Evolutionary conservation across 2,329 filamentous ascomycete species (phyloP).

Genomic region (Aspergillus terreus): DNA sequence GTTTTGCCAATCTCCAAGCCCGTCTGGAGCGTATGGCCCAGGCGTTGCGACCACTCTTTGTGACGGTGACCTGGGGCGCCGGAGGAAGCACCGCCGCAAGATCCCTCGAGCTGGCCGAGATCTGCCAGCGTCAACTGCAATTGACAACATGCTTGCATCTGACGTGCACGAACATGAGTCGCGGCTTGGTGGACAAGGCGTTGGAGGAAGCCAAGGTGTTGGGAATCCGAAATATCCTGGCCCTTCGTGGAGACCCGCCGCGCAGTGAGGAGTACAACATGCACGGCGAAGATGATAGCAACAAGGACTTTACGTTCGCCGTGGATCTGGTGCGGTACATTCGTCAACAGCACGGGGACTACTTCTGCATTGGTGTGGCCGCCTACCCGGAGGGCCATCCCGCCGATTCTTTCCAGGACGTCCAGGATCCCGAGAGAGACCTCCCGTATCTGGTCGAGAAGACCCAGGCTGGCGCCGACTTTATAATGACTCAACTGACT

Average conservation of each 20-base stretch:
- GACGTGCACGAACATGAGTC: constrained; percentile 97
- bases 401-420: constrained; percentile 83
- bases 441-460: constrained; percentile 88
- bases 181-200: constrained; percentile 77
- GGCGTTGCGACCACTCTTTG: constrained; percentile 85
- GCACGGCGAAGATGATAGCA: constrained; percentile 57
- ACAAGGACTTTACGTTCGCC: constrained; percentile 82
- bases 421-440: constrained; percentile 63
- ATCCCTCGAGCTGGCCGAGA: constrained; percentile 88
- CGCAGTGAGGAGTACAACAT: constrained; percentile 81
- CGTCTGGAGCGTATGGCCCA: constrained; percentile 93
- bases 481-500: constrained; percentile 98
- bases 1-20: constrained; percentile 87
- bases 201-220: constrained; percentile 85
- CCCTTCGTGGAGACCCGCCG: constrained; percentile 86
- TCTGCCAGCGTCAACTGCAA: constrained; percentile 87
- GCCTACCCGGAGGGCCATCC: constrained; percentile 94
- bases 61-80: constrained; percentile 97
- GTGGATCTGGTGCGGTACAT: constrained; percentile 89
- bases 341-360: constrained; percentile 76
- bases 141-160: constrained; percentile 94
- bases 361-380: constrained; percentile 94
- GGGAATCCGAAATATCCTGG: constrained; percentile 90
- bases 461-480: constrained; percentile 85
- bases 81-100: constrained; percentile 88